Percentiles rank a stretch among this genome's conserved stretches.
phyloP scores from a whole-genome alignment of 352 stramenopile species.

The Pythium dissotocum region DNA sequence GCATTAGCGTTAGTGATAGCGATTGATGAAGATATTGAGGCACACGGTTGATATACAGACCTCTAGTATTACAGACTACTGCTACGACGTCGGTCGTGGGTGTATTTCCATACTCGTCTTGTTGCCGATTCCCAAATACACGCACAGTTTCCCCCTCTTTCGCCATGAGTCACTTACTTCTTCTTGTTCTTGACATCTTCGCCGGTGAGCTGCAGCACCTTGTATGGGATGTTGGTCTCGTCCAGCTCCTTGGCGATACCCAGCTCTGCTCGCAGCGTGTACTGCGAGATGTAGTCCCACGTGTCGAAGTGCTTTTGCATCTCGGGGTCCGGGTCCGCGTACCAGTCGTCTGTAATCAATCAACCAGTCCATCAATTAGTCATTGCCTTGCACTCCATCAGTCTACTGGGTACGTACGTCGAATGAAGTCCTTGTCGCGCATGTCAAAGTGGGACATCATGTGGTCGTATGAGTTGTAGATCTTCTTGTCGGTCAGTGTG shows the following conservation, averaged over 20 bases:
- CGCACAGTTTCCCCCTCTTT: neutral
- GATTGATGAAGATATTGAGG: neutral
- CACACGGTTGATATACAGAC: neutral
- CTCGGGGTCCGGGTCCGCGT: conserved; percentile 64
- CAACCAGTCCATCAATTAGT: neutral
- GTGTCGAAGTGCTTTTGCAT: conserved; percentile 87
- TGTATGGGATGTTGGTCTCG: conserved; percentile 87
- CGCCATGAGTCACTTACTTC: conserved; percentile 9
- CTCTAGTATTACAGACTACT: conserved; percentile 23
- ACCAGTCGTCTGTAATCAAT: conserved; percentile 64
- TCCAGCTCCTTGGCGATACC: conserved; percentile 83
- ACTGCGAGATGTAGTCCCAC: conserved; percentile 88
- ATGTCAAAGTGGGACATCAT: conserved; percentile 90
- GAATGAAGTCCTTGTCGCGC: conserved; percentile 82
- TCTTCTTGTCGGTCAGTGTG: conserved; percentile 74
- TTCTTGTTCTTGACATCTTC: conserved; percentile 57
- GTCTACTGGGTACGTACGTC: conserved; percentile 48
- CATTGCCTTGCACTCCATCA: neutral
- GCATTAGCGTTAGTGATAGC: neutral
- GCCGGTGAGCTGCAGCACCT: conserved; percentile 78
- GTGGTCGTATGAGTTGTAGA: conserved; percentile 84
- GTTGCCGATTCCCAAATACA: neutral
- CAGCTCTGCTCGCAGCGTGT: conserved; percentile 76
- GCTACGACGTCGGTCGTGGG: conserved; percentile 5
- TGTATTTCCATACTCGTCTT: conserved; percentile 5